A percentile compares a stretch with the other conserved stretches of the same genome.
These are phyloP conservation scores for Alternaria postmessia DNA, from an alignment of 2,329 filamentous ascomycete genomes.

Conservation along the genomic window DNA sequence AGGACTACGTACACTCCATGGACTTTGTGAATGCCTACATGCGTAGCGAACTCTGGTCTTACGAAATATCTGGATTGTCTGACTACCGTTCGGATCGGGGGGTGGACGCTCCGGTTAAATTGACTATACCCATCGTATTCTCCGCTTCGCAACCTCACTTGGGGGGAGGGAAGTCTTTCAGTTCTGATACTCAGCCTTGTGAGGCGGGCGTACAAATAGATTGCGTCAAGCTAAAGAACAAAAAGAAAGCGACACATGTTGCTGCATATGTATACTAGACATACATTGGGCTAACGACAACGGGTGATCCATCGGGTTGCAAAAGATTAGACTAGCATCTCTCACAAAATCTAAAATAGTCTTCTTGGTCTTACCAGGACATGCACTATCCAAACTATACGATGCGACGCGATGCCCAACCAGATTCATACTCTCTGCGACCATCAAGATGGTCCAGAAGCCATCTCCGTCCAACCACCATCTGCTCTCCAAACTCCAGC, in stretches of 20 bases:
- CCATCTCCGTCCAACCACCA: constrained; percentile 72
- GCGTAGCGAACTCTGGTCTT: no score
- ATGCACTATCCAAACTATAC: not conserved
- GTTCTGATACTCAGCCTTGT: not conserved
- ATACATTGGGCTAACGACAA: not conserved
- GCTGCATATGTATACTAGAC: not conserved
- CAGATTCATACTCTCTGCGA: not conserved
- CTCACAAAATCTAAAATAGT: not conserved
- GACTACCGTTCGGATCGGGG: not conserved
- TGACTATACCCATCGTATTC: not conserved
- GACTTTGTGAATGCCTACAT: not conserved
- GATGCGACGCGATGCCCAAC: not conserved
- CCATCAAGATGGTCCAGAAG: constrained; percentile 59
- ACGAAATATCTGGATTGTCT: not conserved
- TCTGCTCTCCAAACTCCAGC: constrained; percentile 74
- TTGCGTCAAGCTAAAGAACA: no score
- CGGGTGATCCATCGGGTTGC: not conserved
- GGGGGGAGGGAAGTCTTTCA: not conserved
- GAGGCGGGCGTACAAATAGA: not conserved
- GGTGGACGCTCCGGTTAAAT: not conserved
- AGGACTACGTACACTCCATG: not conserved
- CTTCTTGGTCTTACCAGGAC: not conserved
- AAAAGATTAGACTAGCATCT: not conserved
- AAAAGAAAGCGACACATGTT: no score
- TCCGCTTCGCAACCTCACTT: not conserved